These are phyloP conservation scores for Nitzschia inconspicua DNA, from an alignment of 108 stramenopile genomes.

Conservation along the genomic window DNA sequence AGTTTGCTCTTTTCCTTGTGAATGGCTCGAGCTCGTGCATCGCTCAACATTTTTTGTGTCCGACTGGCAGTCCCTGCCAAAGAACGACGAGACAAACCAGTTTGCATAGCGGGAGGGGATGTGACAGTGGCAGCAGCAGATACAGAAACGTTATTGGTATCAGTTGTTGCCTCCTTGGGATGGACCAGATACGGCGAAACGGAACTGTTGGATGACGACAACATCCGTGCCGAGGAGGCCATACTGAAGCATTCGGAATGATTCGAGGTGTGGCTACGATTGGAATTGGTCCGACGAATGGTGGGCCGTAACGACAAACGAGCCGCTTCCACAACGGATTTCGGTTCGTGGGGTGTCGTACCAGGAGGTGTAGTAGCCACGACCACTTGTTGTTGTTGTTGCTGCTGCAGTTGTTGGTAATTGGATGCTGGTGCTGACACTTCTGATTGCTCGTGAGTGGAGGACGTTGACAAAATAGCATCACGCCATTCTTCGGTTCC, in stretches of 20 bases:
- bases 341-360: not conserved
- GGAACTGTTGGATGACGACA: no score
- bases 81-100: no score
- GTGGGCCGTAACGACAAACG: slow-evolving; percentile 5
- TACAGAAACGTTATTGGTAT: no score
- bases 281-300: slow-evolving; percentile 1
- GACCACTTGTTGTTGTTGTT: no score
- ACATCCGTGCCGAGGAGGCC: no score
- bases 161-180: no score
- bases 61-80: not conserved
- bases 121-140: no score
- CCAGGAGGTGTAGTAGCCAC: not conserved
- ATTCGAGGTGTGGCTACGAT: not conserved
- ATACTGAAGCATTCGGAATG: slow-evolving; percentile 2
- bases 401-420: not conserved
- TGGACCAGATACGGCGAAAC: no score
- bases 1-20: not conserved
- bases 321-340: not conserved
- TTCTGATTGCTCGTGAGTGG: not conserved
- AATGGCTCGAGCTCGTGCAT: not conserved
- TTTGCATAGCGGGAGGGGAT: no score
- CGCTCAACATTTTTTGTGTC: not conserved
- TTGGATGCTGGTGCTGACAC: not conserved
- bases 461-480: not conserved
- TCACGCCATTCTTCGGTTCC: not conserved